A percentile compares a stretch with the other conserved stretches of the same genome.
These are phyloP conservation scores for Apiotrichum porosum DNA, from an alignment of 1,284 basidiomycete species.

Conservation along the genomic window DNA sequence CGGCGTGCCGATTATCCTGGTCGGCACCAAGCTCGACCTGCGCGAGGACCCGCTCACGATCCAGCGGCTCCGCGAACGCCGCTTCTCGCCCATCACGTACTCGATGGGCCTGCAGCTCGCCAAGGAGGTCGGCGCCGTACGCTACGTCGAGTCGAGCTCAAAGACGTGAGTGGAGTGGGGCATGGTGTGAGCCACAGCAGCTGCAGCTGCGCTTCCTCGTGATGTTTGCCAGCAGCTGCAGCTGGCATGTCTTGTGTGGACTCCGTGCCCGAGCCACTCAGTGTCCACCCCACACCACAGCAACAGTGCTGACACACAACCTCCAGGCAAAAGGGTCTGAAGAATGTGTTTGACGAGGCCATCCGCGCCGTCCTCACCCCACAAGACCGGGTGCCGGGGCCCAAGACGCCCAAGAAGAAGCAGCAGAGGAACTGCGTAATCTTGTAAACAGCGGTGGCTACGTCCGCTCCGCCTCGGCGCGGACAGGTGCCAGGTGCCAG, in stretches of 20 bases:
- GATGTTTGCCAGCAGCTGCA: too few species aligned
- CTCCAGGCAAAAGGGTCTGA: conserved; percentile 38
- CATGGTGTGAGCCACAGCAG: too few species aligned
- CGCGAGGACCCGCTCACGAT: conserved; percentile 90
- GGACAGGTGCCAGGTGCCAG: too few species aligned
- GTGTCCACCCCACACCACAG: background rate
- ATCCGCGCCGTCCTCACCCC: conserved; percentile 61
- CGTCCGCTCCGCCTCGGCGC: too few species aligned
- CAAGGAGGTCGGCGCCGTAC: conserved; percentile 90
- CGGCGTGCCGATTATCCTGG: conserved; percentile 36
- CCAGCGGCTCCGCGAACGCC: conserved; percentile 86
- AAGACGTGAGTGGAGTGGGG: conserved; percentile 58
- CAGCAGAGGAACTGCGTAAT: conserved; percentile 49
- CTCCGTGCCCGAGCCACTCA: background rate
- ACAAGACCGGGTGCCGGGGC: conserved; percentile 25
- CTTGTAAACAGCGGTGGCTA: conserved; percentile 20
- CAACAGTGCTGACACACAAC: too few species aligned
- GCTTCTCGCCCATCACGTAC: conserved; percentile 83
- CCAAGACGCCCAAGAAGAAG: conserved; percentile 22
- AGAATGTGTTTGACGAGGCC: conserved; percentile 91
- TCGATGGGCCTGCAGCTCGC: conserved; percentile 50
- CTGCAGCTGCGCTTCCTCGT: too few species aligned
- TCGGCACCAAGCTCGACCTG: conserved; percentile 86
- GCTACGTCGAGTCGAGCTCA: conserved; percentile 95
- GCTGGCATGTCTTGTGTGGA: too few species aligned